phyloP scores from a whole-genome alignment of 2,329 filamentous ascomycete species.

The Orbilia blumenaviensis region DNA sequence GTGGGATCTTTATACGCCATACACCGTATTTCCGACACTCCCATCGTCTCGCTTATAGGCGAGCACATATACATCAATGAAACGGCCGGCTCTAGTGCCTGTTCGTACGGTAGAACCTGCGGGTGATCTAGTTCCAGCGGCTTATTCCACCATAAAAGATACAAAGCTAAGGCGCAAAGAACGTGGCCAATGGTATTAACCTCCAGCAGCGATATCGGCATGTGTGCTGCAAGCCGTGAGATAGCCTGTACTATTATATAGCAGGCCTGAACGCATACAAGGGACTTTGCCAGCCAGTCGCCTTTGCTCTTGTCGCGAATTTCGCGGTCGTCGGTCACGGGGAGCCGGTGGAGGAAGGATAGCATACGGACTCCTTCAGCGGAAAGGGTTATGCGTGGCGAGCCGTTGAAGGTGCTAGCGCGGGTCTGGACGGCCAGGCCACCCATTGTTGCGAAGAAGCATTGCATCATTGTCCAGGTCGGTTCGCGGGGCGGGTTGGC shows the following conservation, averaged over 20 bases:
- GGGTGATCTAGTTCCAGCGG: constrained; percentile 55
- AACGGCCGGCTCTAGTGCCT: constrained; percentile 13
- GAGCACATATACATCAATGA: constrained; percentile 47
- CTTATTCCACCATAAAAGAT: constrained; percentile 58
- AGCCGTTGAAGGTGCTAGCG: constrained; percentile 27
- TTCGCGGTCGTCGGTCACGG: constrained; percentile 50
- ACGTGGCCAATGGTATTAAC: constrained; percentile 58
- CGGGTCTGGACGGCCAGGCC: constrained; percentile 40
- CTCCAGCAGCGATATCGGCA: constrained; percentile 58
- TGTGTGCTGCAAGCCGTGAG: constrained; percentile 50
- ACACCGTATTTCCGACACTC: constrained; percentile 38
- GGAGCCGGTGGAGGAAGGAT: constrained; percentile 44
- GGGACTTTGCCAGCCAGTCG: constrained; percentile 57
- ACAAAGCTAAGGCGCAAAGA: constrained; percentile 57
- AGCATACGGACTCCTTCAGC: constrained; percentile 34
- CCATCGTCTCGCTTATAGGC: constrained; percentile 30
- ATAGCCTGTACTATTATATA: constrained; percentile 57
- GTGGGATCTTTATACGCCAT: constrained; percentile 34
- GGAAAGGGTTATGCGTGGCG: constrained; percentile 30
- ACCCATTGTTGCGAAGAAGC: constrained; percentile 51
- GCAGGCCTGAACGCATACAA: constrained; percentile 58
- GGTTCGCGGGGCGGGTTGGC: constrained; percentile 36
- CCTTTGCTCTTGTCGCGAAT: constrained; percentile 59
- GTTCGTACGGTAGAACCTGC: constrained; percentile 31
- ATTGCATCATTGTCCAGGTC: constrained; percentile 47